Base-by-base conservation (phyloP, 164 flowering plant species). In the Tetracentron sinense region DNA sequence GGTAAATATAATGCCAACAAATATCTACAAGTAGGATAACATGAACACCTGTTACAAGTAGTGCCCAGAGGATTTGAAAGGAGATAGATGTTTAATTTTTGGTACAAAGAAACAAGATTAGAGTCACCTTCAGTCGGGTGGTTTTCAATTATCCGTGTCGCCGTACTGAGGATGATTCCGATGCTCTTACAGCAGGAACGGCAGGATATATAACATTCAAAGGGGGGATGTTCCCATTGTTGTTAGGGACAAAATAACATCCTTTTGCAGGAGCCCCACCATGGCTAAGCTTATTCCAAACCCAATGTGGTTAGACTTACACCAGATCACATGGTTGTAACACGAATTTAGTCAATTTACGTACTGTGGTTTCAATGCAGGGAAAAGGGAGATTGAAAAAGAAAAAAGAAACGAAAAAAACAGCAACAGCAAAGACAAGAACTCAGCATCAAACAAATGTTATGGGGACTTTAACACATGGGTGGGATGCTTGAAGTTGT, bases 391-490 rank as follows among this genome's bases (percentile, higher is more conserved):
- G 33, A n/a, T n/a, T n/a, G n/a, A n/a, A 21, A 56, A 44, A 25
- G n/a, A n/a, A 30, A 60, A 58, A 70, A 74, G 72, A 72, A 70
- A 72, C 78, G 74, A n/a, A n/a, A n/a, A 66, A 26, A 60, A 61
- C 15, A 38, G 11, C 44, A 38, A 38, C n/a, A n/a, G n/a, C 61
- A 75, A 73, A 66, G 72, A 67, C 72, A 75, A 67, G 74, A 69
- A 72, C 62, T n/a, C 38, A 61, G 62, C 64, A 58, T 57, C 62
- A 74, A 60, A 59, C 61, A 66, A 78, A 23, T 25, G 73, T 7
- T 57, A 72, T 72, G 74, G 81, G 81, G 79, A 68, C 76, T 77
- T 65, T 65, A 42, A 74, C 76, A 78, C 81, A 75, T 73, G 75
- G 75, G 78, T 69, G 65, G 61, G 35, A 42, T 26, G 51, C 48